phyloP scores from a whole-genome alignment of 2,329 filamentous ascomycete species.

The Aspergillus sp. region DNA sequence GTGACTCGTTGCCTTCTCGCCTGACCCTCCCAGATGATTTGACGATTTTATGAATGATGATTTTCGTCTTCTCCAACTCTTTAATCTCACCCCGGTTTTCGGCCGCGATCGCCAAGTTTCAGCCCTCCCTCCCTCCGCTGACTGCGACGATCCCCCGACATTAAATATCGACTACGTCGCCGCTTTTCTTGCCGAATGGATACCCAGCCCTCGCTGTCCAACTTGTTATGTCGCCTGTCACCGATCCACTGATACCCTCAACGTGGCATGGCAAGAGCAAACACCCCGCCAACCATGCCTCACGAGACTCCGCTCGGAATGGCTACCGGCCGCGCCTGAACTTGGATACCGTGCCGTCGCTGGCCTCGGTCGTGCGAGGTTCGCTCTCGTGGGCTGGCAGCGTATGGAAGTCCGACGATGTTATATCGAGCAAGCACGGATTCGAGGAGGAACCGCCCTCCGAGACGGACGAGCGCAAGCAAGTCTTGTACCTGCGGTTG shows the following conservation, averaged over 20 bases:
- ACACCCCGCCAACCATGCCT: slow-evolving; percentile 7
- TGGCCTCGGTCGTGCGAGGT: slow-evolving; percentile 35
- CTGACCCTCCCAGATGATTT: not conserved
- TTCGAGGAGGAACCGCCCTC: slow-evolving; percentile 43
- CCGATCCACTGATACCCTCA: slow-evolving; percentile 29
- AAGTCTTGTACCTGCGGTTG: slow-evolving; percentile 64
- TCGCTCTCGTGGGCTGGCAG: slow-evolving; percentile 38
- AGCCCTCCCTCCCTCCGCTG: not conserved
- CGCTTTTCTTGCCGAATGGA: slow-evolving; percentile 18
- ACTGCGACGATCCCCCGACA: not conserved
- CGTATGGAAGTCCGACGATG: slow-evolving; percentile 48
- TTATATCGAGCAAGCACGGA: slow-evolving; percentile 50
- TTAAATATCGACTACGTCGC: not conserved
- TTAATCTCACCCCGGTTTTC: not conserved
- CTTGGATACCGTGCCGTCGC: slow-evolving; percentile 30
- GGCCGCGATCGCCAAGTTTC: not conserved
- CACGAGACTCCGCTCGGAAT: not conserved
- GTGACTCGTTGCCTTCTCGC: not conserved
- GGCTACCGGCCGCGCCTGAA: slow-evolving; percentile 23
- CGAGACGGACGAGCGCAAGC: slow-evolving; percentile 58
- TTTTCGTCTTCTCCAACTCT: slow-evolving; percentile 2
- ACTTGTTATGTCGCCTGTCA: slow-evolving; percentile 32
- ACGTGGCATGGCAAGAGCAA: slow-evolving; percentile 28
- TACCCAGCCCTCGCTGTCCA: slow-evolving; percentile 22
- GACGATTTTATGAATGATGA: not conserved